These are phyloP conservation scores for Macrolepiota albuminosa DNA, from an alignment of 768 basidiomycete species.

Conservation along the genomic window DNA sequence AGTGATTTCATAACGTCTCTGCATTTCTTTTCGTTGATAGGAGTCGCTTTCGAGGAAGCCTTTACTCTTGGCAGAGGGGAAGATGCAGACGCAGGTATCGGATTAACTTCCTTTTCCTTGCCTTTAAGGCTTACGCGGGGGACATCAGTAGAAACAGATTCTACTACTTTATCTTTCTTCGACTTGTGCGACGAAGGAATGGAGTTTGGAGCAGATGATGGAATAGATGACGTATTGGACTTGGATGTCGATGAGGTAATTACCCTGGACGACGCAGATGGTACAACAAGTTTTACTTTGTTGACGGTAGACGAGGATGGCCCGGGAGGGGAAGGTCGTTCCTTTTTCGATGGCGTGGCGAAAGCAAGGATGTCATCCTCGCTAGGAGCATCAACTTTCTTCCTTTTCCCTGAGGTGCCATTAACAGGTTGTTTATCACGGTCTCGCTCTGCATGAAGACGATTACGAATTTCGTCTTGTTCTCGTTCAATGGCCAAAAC, in stretches of 20 bases:
- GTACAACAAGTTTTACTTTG: slow-evolving; percentile 19
- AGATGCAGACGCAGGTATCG: slow-evolving; percentile 18
- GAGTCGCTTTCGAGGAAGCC: slow-evolving; percentile 31
- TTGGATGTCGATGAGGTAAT: slow-evolving; percentile 2
- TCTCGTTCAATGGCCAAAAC: slow-evolving; percentile 76
- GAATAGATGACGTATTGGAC: neutral
- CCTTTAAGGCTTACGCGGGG: slow-evolving; percentile 55
- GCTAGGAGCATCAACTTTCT: slow-evolving; percentile 35
- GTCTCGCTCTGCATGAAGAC: slow-evolving; percentile 34
- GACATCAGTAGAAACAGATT: slow-evolving; percentile 23
- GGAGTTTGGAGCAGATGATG: slow-evolving; percentile 13
- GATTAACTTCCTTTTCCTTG: slow-evolving; percentile 61
- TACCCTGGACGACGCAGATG: slow-evolving; percentile 16
- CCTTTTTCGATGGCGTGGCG: slow-evolving; percentile 60
- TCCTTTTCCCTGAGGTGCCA: slow-evolving; percentile 50
- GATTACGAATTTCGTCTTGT: slow-evolving; percentile 51
- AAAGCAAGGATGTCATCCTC: slow-evolving; percentile 65
- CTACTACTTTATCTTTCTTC: slow-evolving; percentile 42
- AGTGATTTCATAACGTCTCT: slow-evolving; percentile 63
- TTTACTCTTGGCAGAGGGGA: slow-evolving; percentile 35
- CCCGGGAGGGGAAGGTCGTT: slow-evolving; percentile 37
- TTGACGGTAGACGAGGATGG: slow-evolving; percentile 22
- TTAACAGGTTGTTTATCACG: slow-evolving; percentile 33
- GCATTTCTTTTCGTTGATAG: slow-evolving; percentile 82
- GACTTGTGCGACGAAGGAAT: slow-evolving; percentile 17